Conservation (phyloP, 1,284 basidiomycete genomes). For the Ceratobasidium sp. region DNA sequence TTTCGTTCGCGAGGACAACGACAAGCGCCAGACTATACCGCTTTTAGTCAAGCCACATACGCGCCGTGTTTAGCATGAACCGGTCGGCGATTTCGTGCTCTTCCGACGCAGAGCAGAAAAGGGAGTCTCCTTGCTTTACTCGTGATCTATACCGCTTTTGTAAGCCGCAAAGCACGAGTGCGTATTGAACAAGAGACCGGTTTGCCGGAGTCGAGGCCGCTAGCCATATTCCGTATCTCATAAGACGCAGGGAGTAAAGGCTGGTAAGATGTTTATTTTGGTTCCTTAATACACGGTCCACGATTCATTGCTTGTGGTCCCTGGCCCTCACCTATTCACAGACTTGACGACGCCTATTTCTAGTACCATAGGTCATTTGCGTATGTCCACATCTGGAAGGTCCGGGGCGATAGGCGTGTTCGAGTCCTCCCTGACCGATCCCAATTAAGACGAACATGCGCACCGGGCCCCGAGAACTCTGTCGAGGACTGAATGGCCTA, state of each 20-base stretch:
- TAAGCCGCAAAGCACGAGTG: not conserved
- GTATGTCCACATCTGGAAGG: not conserved
- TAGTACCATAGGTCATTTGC: not conserved
- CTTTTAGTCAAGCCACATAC: not conserved
- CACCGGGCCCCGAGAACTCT: not conserved
- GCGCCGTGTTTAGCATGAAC: no score
- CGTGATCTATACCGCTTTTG: slow-evolving; percentile 2
- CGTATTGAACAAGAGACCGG: slow-evolving; percentile 1
- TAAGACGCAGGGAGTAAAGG: not conserved
- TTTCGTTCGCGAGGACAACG: not conserved
- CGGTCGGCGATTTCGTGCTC: not conserved
- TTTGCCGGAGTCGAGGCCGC: not conserved
- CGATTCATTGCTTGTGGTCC: not conserved
- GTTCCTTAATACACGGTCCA: not conserved
- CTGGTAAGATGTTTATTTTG: not conserved
- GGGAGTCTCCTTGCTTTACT: not conserved
- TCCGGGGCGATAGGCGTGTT: not conserved
- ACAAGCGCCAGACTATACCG: not conserved
- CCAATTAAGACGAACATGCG: slow-evolving; percentile 1
- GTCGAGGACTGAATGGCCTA: slow-evolving; percentile 1
- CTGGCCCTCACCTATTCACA: no score
- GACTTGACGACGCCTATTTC: not conserved
- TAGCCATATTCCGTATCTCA: not conserved
- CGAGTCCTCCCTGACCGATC: not conserved
- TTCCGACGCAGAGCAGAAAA: not conserved